phyloP scores from a whole-genome alignment of 305 asterid species.

The Solanum hybrid region DNA sequence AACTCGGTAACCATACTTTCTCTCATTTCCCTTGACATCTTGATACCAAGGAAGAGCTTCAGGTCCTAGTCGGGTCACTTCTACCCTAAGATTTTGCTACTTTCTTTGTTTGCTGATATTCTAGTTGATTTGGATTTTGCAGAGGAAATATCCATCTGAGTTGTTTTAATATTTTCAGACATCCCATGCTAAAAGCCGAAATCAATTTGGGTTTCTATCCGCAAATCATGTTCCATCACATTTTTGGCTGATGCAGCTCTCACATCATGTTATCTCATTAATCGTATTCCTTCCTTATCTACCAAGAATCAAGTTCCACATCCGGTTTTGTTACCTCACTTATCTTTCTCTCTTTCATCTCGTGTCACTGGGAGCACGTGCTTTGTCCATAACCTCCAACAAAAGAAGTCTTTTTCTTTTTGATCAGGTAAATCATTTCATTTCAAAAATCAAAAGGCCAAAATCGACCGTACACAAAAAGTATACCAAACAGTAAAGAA shows the following conservation, averaged over 20 bases:
- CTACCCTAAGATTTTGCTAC: background rate
- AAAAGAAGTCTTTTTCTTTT: background rate
- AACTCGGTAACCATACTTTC: background rate
- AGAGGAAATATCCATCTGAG: background rate
- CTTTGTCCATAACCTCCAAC: background rate
- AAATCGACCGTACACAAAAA: background rate
- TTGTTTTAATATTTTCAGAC: background rate
- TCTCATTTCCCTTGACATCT: background rate
- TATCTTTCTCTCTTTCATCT: background rate
- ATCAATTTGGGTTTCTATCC: background rate
- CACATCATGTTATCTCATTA: background rate
- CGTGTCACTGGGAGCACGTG: background rate
- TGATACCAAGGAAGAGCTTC: background rate
- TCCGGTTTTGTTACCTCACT: background rate
- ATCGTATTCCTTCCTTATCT: background rate
- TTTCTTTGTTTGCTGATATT: background rate
- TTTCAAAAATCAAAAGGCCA: background rate
- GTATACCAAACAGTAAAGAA: background rate
- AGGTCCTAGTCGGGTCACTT: background rate
- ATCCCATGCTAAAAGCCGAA: background rate
- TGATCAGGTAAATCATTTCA: background rate
- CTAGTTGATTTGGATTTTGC: background rate
- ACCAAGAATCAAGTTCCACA: background rate
- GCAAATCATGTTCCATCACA: background rate
- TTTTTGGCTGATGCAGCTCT: background rate